Evolutionary conservation across 2,329 filamentous ascomycete species (phyloP).

Genomic region (Paraphoma chrysanthemicola): DNA sequence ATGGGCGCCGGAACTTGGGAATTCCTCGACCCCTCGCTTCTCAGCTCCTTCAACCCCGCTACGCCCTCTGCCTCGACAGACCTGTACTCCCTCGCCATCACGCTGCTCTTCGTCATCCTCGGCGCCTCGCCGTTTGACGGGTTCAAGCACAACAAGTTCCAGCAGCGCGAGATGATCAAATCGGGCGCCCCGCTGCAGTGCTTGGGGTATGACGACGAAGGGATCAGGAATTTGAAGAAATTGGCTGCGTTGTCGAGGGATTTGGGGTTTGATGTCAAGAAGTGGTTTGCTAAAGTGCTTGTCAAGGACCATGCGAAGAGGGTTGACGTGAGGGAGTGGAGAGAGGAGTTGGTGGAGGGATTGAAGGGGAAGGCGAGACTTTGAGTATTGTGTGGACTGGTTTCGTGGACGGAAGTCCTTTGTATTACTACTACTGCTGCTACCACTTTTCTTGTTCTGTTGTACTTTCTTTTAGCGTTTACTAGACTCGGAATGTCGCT

Average conservation of each 20-base stretch:
- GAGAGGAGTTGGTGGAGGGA: conserved; percentile 18
- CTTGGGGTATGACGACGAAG: conserved; percentile 44
- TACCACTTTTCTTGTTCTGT: neutral
- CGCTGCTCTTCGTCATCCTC: conserved; percentile 52
- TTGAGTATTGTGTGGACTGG: neutral
- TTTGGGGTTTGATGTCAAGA: conserved; percentile 34
- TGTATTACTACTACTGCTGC: neutral
- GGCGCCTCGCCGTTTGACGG: conserved; percentile 52
- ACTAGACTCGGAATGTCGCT: neutral
- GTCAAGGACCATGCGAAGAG: conserved; percentile 35
- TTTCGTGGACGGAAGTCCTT: neutral
- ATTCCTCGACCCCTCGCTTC: conserved; percentile 50
- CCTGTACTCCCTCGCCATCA: conserved; percentile 55
- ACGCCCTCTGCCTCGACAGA: conserved; percentile 48
- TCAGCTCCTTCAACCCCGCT: conserved; percentile 22
- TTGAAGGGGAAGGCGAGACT: neutral
- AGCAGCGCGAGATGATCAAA: conserved; percentile 54
- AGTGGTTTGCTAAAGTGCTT: conserved; percentile 50
- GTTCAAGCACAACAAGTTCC: conserved; percentile 49
- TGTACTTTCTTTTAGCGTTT: neutral
- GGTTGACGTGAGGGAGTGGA: conserved; percentile 41
- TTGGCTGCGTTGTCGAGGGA: conserved; percentile 36
- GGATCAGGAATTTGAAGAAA: conserved; percentile 28
- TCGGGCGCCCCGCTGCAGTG: conserved; percentile 51
- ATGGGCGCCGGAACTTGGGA: conserved; percentile 56